These are phyloP conservation scores for Scleroderma citrinum DNA, from an alignment of 768 basidiomycete species.

Conservation along the genomic window DNA sequence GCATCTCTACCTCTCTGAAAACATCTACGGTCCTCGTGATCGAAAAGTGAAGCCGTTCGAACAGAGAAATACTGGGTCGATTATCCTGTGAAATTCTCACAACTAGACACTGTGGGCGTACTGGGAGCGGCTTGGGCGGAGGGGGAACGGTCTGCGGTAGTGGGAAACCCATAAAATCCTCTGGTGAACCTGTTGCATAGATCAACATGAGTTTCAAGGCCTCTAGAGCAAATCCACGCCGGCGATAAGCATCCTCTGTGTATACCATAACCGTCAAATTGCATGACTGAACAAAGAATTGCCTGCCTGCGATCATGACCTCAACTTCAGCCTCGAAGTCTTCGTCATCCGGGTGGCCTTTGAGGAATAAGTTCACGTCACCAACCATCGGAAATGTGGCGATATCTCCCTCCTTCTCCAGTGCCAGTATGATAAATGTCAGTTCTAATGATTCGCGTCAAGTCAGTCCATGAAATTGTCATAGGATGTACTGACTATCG, in stretches of 20 bases:
- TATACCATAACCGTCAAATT: not conserved
- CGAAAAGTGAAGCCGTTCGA: slow-evolving; percentile 70
- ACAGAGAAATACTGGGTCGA: slow-evolving; percentile 61
- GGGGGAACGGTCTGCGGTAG: slow-evolving; percentile 19
- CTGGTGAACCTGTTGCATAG: slow-evolving; percentile 52
- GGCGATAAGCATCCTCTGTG: slow-evolving; percentile 59
- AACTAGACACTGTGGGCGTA: slow-evolving; percentile 47
- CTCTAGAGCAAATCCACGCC: slow-evolving; percentile 59
- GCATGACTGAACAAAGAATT: not conserved
- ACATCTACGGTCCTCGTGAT: slow-evolving; percentile 63
- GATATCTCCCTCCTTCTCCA: slow-evolving; percentile 23
- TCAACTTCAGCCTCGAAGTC: slow-evolving; percentile 76
- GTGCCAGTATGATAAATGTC: slow-evolving; percentile 82
- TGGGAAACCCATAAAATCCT: slow-evolving; percentile 8
- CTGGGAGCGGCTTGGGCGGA: slow-evolving; percentile 36
- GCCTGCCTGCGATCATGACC: slow-evolving; percentile 84
- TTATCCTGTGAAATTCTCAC: slow-evolving; percentile 71
- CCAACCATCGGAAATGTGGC: slow-evolving; percentile 69
- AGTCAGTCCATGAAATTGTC: not conserved
- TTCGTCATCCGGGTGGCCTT: slow-evolving; percentile 39
- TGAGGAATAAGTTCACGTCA: slow-evolving; percentile 88
- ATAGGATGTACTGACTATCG: slow-evolving; percentile 49
- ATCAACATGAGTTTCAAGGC: slow-evolving; percentile 61
- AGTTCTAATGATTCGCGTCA: slow-evolving; percentile 47
- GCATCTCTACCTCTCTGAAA: slow-evolving; percentile 83